Evolutionary conservation across 192 early-diverging fungal species (phyloP).

Genomic region (Gonapodya prolifera): DNA sequence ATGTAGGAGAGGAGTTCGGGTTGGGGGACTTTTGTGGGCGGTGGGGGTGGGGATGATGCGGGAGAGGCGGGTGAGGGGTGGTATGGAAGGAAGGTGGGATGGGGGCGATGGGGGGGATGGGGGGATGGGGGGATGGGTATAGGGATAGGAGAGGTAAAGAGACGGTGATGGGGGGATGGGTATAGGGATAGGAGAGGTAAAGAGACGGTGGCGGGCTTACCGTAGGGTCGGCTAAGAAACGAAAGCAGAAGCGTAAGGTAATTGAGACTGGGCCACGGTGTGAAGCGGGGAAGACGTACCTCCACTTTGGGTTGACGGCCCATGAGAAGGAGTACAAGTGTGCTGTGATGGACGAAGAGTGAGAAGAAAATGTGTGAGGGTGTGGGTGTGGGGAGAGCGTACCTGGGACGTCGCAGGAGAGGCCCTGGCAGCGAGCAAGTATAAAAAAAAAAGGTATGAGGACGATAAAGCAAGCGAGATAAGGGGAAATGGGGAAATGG

Average conservation of each 20-base stretch:
- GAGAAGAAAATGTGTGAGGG: not conserved
- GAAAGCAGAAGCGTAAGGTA: not conserved
- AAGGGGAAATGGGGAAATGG: too few species aligned
- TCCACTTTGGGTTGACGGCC: not conserved
- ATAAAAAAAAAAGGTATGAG: not conserved
- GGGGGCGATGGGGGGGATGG: not conserved
- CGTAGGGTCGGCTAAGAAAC: not conserved
- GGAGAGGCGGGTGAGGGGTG: not conserved
- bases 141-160: not conserved
- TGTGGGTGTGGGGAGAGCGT: not conserved
- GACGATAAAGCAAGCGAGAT: not conserved
- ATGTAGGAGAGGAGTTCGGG: conserved; percentile 2
- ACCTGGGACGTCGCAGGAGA: not conserved
- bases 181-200: not conserved
- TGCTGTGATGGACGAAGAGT: not conserved
- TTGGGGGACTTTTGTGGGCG: not conserved
- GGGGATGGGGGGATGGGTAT: not conserved
- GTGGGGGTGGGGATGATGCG: not conserved
- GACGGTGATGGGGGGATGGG: not conserved
- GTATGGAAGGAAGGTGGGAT: not conserved
- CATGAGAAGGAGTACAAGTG: not conserved
- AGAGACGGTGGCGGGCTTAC: not conserved
- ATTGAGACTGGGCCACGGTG: not conserved
- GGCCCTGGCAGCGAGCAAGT: not conserved
- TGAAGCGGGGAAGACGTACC: not conserved